These are phyloP conservation scores for Apiosordaria backusii DNA, from an alignment of 495 filamentous ascomycete genomes.

Conservation along the genomic window DNA sequence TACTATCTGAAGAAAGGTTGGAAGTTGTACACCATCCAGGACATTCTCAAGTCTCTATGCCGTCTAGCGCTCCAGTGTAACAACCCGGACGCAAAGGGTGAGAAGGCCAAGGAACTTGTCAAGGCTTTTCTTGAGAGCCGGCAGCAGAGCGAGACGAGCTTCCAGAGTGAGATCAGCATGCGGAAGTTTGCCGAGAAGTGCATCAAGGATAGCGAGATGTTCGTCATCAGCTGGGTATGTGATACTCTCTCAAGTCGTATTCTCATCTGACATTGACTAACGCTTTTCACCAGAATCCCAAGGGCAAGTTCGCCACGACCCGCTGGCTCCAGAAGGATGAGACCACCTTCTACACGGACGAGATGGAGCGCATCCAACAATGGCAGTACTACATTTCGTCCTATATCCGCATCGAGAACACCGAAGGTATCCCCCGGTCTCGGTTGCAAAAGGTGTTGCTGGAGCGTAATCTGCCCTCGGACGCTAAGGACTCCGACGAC, in stretches of 20 bases:
- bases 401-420: constrained; percentile 81
- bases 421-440: constrained; percentile 71
- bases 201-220: constrained; percentile 86
- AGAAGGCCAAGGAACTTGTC: constrained; percentile 83
- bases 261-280: constrained; percentile 6
- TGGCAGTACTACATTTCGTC: constrained; percentile 96
- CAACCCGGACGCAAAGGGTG: constrained; percentile 71
- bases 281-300: constrained; percentile 47
- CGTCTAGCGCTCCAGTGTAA: constrained; percentile 73
- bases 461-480: constrained; percentile 67
- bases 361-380: constrained; percentile 54
- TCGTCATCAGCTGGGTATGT: constrained; percentile 80
- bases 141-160: constrained; percentile 74
- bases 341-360: constrained; percentile 67
- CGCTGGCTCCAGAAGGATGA: constrained; percentile 77
- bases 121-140: constrained; percentile 78
- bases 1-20: constrained; percentile 87
- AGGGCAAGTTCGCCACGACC: constrained; percentile 56
- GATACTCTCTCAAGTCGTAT: neutral
- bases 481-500: constrained; percentile 46
- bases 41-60: constrained; percentile 71
- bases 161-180: constrained; percentile 77
- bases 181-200: constrained; percentile 82
- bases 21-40: constrained; percentile 84
- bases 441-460: constrained; percentile 65